Evolutionary conservation across 768 basidiomycete species (phyloP).

Genomic region (Pleurotus salmoneostramineus): DNA sequence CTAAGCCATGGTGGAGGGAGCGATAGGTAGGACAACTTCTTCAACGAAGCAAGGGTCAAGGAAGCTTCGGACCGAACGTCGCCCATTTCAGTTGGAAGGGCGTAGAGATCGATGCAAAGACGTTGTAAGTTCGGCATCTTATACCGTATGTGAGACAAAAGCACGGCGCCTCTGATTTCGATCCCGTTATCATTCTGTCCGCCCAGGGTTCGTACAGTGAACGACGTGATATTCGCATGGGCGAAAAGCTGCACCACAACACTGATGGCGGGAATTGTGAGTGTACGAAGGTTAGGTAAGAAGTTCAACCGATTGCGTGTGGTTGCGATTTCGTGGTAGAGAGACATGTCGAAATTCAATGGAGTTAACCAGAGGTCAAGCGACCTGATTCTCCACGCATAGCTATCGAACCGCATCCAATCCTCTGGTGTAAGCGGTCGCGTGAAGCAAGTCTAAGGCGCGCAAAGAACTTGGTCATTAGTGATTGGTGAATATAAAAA

Average conservation of each 20-base stretch:
- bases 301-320: neutral
- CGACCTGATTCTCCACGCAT: neutral
- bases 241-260: neutral
- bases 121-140: neutral
- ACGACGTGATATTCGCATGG: neutral
- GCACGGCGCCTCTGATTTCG: neutral
- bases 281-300: neutral
- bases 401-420: neutral
- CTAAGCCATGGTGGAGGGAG: neutral
- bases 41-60: neutral
- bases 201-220: neutral
- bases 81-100: neutral
- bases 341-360: neutral
- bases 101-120: neutral
- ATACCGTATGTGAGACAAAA: neutral
- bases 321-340: neutral
- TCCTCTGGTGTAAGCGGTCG: neutral
- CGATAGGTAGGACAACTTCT: neutral
- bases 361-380: neutral
- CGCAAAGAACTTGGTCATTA: neutral
- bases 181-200: neutral
- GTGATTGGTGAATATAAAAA: neutral
- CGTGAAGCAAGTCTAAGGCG: neutral
- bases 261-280: neutral
- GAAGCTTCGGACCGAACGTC: neutral